Percentiles rank a stretch among this genome's conserved stretches.
Conservation (phyloP, 306 rosid species). For the Pachyrhizus erosus region DNA sequence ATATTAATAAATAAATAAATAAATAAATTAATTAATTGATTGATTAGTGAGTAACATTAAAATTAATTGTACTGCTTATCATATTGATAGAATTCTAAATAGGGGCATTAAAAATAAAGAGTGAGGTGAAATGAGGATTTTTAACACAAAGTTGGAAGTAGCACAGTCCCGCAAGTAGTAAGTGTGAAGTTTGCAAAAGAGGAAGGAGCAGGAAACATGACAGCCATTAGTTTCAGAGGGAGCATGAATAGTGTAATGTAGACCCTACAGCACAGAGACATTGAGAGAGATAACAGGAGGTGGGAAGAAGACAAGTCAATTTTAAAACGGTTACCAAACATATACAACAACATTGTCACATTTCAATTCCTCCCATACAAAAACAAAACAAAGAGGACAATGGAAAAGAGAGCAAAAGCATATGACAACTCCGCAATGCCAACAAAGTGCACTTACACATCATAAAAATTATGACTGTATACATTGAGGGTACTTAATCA, state of each 20-base stretch:
- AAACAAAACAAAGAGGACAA: conserved; percentile 53
- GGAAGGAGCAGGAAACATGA: conserved; percentile 65
- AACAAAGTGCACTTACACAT: conserved; percentile 41
- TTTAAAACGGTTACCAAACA: conserved; percentile 62
- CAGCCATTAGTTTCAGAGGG: conserved; percentile 64
- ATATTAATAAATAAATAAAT: not conserved
- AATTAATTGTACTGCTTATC: not conserved
- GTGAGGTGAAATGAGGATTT: not conserved
- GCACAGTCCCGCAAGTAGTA: conserved; percentile 46
- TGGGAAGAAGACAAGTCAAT: conserved; percentile 71
- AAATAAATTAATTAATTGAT: too few relatives aligned
- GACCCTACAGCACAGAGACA: conserved; percentile 68
- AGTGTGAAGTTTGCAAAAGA: conserved; percentile 60
- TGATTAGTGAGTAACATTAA: not conserved
- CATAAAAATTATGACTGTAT: conserved; percentile 8
- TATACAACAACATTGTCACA: conserved; percentile 57
- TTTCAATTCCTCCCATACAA: conserved; percentile 50
- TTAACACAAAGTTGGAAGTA: conserved; percentile 48
- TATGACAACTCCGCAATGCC: conserved; percentile 56
- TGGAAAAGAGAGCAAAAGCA: conserved; percentile 38
- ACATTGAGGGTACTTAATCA: not conserved
- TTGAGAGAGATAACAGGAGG: conserved; percentile 40
- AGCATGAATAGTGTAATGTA: conserved; percentile 73
- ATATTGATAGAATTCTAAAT: too few relatives aligned
- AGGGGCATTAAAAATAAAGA: not conserved